phyloP scores from a whole-genome alignment of 2,329 filamentous ascomycete genomes.

The Fusarium sublunatum region DNA sequence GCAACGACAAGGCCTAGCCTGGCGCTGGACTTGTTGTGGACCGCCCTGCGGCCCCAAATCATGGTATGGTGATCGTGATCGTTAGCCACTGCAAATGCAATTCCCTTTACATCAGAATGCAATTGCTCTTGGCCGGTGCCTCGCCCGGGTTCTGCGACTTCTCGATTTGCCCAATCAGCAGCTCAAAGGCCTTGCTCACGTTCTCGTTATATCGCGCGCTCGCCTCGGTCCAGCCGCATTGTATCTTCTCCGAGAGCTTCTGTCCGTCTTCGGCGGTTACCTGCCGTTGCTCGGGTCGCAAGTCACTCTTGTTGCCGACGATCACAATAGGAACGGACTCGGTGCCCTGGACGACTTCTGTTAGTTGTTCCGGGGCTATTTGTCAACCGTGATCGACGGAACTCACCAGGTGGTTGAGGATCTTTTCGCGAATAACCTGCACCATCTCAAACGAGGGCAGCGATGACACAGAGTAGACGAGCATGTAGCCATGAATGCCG shows the following conservation, averaged over 20 bases:
- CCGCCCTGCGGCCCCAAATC: conserved; percentile 33
- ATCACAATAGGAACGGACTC: conserved; percentile 94
- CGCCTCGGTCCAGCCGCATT: conserved; percentile 94
- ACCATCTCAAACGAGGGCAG: conserved; percentile 98
- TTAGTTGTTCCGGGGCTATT: neutral
- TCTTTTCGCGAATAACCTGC: conserved; percentile 94
- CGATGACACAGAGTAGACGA: conserved; percentile 97
- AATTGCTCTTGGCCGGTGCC: conserved; percentile 83
- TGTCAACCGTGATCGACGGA: neutral
- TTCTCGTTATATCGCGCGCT: conserved; percentile 95
- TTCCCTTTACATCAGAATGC: conserved; percentile 78
- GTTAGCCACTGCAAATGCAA: conserved; percentile 1
- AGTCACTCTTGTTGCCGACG: conserved; percentile 96
- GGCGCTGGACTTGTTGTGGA: conserved; percentile 20
- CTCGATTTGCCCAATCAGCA: conserved; percentile 94
- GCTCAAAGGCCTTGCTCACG: conserved; percentile 90
- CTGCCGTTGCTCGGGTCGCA: conserved; percentile 92
- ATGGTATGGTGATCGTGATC: conserved; percentile 11
- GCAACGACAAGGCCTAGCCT: conserved; percentile 16
- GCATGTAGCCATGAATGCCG: conserved; percentile 98
- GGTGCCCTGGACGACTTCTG: conserved; percentile 72
- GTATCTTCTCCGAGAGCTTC: conserved; percentile 84
- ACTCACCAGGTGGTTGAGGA: conserved; percentile 90
- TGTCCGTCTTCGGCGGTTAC: conserved; percentile 87
- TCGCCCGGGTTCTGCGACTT: conserved; percentile 92